Evolutionary conservation across 2,329 filamentous ascomycete genomes (phyloP), one percentile per base, ranked within the genome.

Genomic region (Pseudogymnoascus destructans): DNA sequence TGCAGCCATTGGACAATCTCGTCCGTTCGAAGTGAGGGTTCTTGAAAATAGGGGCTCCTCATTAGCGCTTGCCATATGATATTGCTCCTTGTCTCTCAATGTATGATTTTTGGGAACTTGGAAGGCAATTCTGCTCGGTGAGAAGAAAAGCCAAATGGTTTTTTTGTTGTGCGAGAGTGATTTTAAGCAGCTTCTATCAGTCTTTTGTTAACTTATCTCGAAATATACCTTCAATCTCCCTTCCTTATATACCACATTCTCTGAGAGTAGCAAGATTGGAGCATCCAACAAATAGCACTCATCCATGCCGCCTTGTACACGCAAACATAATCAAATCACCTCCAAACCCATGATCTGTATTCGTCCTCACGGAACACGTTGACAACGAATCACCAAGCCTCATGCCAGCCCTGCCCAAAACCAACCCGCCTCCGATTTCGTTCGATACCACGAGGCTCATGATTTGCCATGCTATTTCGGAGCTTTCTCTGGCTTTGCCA

Each of bases 311-410:
- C 46, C 46, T 52, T 52, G 46, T 52, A 52, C 46, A 30, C 46
- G 46, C 46, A 52, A 52, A 52, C 46, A 52, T 52, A 52, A 52
- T 52, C 25, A 30, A 30, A 52, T 52, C 46, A 52, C n/a, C n/a
- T 9, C 25, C 46, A 52, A 52, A 17, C 46, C 46, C 46, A 52
- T 52, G 46, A 52, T 52, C 46, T 52, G 25, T 30, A 52, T 52
- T 19, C 8, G 5, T 5, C 42, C 13, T 15, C 10, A 11, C 40
- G n/a, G 5, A 52, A 52, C 46, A 32, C 46, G 25, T 52, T 30
- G 46, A 30, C 46, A 52, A 19, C 46, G 19, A 52, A 52, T 30
- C 25, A 30, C 25, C 46, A 30, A 52, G 23, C 46, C 25, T 52
- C n/a, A 52, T 13, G 25, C n/a, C 23, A 30, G 46, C 46, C 46